Percentiles rank a stretch among this genome's conserved stretches.
These are phyloP conservation scores for Talaromyces sp. DNA, from an alignment of 2,329 filamentous ascomycete genomes.

Conservation along the genomic window DNA sequence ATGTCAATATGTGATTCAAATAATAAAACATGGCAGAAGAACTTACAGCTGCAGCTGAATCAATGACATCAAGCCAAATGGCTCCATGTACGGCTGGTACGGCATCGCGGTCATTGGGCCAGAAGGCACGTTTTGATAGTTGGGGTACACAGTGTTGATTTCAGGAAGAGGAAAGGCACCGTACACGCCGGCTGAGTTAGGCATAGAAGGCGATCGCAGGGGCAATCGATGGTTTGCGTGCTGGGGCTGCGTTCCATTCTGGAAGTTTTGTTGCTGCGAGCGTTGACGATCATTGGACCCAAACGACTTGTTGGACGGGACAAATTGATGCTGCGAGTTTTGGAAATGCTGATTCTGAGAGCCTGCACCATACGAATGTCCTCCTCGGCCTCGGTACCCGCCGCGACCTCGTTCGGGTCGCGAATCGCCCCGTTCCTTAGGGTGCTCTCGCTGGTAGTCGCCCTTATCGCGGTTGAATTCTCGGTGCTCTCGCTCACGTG, in stretches of 20 bases:
- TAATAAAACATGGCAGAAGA: neutral
- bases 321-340: constrained; percentile 36
- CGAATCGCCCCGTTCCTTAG: constrained; percentile 30
- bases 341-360: constrained; percentile 33
- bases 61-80: constrained; percentile 51
- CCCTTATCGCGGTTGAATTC: constrained; percentile 17
- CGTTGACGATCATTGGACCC: constrained; percentile 31
- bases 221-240: constrained; percentile 45
- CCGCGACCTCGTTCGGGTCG: constrained; percentile 36
- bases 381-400: constrained; percentile 37
- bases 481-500: constrained; percentile 7
- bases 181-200: constrained; percentile 47
- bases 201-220: constrained; percentile 57
- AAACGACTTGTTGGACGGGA: constrained; percentile 36
- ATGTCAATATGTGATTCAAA: constrained; percentile 20
- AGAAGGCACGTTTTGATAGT: constrained; percentile 50
- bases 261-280: constrained; percentile 29
- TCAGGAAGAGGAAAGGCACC: constrained; percentile 40
- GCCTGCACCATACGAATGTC: constrained; percentile 28
- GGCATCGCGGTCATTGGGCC: constrained; percentile 52
- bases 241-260: constrained; percentile 32
- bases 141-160: constrained; percentile 48
- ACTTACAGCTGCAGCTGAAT: constrained; percentile 55
- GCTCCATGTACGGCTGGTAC: constrained; percentile 54
- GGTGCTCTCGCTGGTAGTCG: constrained; percentile 27